A percentile compares a stretch with the other conserved stretches of the same genome.
Conservation (phyloP, 164 flowering plant species). For the Annona squamosa region DNA sequence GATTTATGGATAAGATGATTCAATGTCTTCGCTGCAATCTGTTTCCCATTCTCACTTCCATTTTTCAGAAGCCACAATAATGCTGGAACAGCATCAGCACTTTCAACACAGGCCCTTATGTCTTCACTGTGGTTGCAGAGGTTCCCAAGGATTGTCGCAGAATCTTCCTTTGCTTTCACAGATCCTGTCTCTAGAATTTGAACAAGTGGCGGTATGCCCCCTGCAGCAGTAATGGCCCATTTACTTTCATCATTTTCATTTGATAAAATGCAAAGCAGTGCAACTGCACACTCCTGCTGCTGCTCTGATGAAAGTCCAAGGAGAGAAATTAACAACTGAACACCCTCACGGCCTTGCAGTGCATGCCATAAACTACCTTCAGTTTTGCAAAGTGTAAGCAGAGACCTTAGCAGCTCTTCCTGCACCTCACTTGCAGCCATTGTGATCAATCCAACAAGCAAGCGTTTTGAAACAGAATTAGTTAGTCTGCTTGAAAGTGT, state of each 20-base stretch:
- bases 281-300: constrained; percentile 97
- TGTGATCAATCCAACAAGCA: constrained; percentile 93
- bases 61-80: constrained; percentile 89
- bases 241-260: constrained; percentile 95
- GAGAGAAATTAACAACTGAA: constrained; percentile 93
- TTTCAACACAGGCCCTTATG: constrained; percentile 97
- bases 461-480: constrained; percentile 78
- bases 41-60: constrained; percentile 88
- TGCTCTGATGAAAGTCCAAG: constrained; percentile 99
- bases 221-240: constrained; percentile 99
- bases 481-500: constrained; percentile 56
- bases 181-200: constrained; percentile 96
- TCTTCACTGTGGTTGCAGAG: constrained; percentile 98
- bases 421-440: constrained; percentile 92
- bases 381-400: constrained; percentile 63
- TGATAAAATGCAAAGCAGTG: constrained; percentile 75
- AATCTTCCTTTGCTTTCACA: constrained; percentile 90
- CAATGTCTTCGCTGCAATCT: constrained; percentile 87
- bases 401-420: constrained; percentile 77
- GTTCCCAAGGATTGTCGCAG: constrained; percentile 89
- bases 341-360: constrained; percentile 96
- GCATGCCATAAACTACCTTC: constrained; percentile 90
- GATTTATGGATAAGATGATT: constrained; percentile 94
- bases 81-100: constrained; percentile 99
- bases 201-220: constrained; percentile 98